These are phyloP conservation scores for Solanum hybrid DNA, from an alignment of 305 asterid genomes.

Conservation along the genomic window DNA sequence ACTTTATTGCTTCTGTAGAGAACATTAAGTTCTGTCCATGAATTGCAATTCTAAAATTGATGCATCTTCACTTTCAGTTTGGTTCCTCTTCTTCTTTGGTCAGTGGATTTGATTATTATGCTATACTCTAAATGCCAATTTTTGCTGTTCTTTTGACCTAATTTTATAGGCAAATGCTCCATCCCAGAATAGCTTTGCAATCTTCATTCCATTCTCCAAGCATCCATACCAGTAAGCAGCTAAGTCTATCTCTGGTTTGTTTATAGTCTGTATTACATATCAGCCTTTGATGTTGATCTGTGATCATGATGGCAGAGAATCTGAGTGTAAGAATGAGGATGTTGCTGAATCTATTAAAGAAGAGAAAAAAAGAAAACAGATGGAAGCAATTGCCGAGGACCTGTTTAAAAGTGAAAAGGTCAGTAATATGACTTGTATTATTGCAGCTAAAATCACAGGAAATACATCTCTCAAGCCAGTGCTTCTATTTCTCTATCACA, in stretches of 20 bases:
- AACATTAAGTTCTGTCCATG: neutral
- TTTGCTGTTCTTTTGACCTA: neutral
- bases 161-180: slow-evolving; percentile 36
- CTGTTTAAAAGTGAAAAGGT: slow-evolving; percentile 74
- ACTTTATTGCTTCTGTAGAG: neutral
- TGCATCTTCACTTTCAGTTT: neutral
- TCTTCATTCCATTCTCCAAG: slow-evolving; percentile 67
- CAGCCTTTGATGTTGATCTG: neutral
- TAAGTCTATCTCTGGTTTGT: slow-evolving; percentile 1
- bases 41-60: neutral
- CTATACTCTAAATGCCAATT: neutral
- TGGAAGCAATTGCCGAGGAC: slow-evolving; percentile 92
- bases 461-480: neutral
- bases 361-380: slow-evolving; percentile 77
- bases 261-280: neutral
- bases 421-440: slow-evolving; percentile 4
- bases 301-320: slow-evolving; percentile 32
- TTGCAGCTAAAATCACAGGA: neutral
- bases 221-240: slow-evolving; percentile 62
- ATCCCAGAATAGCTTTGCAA: slow-evolving; percentile 79
- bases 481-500: slow-evolving; percentile 13
- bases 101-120: neutral
- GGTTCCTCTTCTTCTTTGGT: neutral
- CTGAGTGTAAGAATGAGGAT: slow-evolving; percentile 61
- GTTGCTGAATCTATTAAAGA: slow-evolving; percentile 57